Evolutionary conservation across 2,329 filamentous ascomycete genomes (phyloP), one percentile per base, ranked within the genome.

Genomic region (Macrophomina phaseolina): DNA sequence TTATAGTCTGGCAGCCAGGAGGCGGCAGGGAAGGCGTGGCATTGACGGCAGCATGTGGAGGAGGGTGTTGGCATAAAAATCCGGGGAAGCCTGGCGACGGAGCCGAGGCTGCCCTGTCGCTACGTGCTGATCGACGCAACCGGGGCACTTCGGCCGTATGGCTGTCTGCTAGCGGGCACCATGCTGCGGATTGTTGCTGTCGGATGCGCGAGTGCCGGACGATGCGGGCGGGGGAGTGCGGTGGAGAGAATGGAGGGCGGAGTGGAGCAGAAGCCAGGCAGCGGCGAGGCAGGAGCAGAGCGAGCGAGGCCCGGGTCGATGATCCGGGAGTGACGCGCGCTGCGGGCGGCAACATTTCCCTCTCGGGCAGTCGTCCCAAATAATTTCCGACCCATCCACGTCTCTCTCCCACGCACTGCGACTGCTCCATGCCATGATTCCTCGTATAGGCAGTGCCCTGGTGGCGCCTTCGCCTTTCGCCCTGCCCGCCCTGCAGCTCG

Each of bases 21-120:
- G 18, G 36, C 45, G n/a, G 48, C 61, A 30, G 34, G 46, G 46
- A 52, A 40, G 32, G 8, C 16, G 16, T 23, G 34, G 32, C 51
- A 55, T 53, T 14, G 11, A 36, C 51, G 51, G 51, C 28, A 56
- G 34, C 53, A 56, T 56, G 55, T 61, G 56, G 30, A 36, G 14
- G 28, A 2, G 28, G 53, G n/a, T 16, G 38, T 34, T 32, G 55
- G 46, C 23, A 23, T 18, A 28, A 60, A 28, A 45, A 60, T 23
- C 38, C 40, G 55, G 55, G 38, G 55, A 58, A 56, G 53, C 34
- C 32, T 4, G n/a, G 28, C 34, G 34, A n/a, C 9, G 4, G 55
- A 46, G 55, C 40, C 40, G 38, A 42, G 55, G 55, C 55, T 32
- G 42, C n/a, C 11, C 36, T 30, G 14, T 8, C 5, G 8, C 9